A percentile compares a stretch with the other conserved stretches of the same genome.
Conservation (phyloP, 805 yeast species). For the Wickerhamomyces xylosicus region DNA sequence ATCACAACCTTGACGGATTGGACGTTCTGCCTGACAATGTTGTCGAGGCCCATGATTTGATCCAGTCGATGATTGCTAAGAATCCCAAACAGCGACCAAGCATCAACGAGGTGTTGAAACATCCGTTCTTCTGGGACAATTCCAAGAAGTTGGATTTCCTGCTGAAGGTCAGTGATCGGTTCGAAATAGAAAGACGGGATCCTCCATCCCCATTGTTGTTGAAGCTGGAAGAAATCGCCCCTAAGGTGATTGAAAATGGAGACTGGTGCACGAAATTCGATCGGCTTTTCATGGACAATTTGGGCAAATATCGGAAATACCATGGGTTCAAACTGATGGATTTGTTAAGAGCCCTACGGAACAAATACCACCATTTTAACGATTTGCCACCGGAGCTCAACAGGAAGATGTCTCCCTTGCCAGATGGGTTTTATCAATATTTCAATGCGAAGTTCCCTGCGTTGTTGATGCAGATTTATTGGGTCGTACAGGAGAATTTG, state of each 20-base stretch:
- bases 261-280: slow-evolving; percentile 81
- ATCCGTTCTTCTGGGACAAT: slow-evolving; percentile 82
- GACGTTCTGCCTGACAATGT: slow-evolving; percentile 25
- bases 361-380: slow-evolving; percentile 90
- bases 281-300: slow-evolving; percentile 60
- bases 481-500: slow-evolving; percentile 45
- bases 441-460: slow-evolving; percentile 71
- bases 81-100: slow-evolving; percentile 68
- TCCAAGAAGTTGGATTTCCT: slow-evolving; percentile 74
- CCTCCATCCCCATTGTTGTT: slow-evolving; percentile 57
- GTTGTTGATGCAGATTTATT: slow-evolving; percentile 65
- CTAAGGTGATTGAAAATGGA: slow-evolving; percentile 35
- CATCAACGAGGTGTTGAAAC: slow-evolving; percentile 56
- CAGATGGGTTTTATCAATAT: slow-evolving; percentile 75
- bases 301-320: slow-evolving; percentile 88
- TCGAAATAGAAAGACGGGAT: slow-evolving; percentile 75
- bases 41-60: slow-evolving; percentile 63
- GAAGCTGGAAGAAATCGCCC: slow-evolving; percentile 42
- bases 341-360: slow-evolving; percentile 77
- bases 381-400: slow-evolving; percentile 70
- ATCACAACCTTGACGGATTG: slow-evolving; percentile 25
- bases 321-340: slow-evolving; percentile 74
- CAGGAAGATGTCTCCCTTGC: slow-evolving; percentile 63
- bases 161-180: slow-evolving; percentile 80
- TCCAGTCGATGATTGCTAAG: slow-evolving; percentile 56